Percentiles rank a stretch among this genome's conserved stretches.
phyloP scores from a whole-genome alignment of 805 yeast species.

The Blastobotrys robertii region DNA sequence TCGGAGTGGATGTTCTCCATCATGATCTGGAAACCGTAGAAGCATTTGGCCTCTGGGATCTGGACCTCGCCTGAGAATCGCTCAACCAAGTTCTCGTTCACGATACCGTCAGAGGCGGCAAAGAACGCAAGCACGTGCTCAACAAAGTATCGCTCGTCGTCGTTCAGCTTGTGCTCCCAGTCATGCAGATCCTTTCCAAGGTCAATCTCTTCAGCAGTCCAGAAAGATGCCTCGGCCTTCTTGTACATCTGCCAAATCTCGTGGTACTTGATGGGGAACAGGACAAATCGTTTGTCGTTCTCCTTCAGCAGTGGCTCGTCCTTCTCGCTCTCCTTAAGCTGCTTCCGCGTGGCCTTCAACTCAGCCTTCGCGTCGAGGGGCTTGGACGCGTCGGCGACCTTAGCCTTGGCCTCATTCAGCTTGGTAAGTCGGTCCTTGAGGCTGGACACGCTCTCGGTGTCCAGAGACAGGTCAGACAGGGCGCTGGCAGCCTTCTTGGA shows the following conservation, averaged over 20 bases:
- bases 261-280: slow-evolving; percentile 93
- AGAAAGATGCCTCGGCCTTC: slow-evolving; percentile 98
- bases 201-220: slow-evolving; percentile 99
- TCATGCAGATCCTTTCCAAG: slow-evolving; percentile 83
- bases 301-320: slow-evolving; percentile 83
- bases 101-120: slow-evolving; percentile 98
- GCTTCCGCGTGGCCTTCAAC: slow-evolving; percentile 13
- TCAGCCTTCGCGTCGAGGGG: neutral
- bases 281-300: slow-evolving; percentile 80
- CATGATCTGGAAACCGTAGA: slow-evolving; percentile 99
- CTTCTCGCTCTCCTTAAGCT: slow-evolving; percentile 64
- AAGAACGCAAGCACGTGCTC: slow-evolving; percentile 93
- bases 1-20: slow-evolving; percentile 99
- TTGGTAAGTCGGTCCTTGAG: slow-evolving; percentile 10
- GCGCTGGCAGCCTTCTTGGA: slow-evolving; percentile 55
- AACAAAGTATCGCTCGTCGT: slow-evolving; percentile 85
- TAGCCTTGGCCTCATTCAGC: slow-evolving; percentile 8
- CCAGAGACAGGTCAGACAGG: slow-evolving; percentile 42
- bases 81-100: slow-evolving; percentile 94
- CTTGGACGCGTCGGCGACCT: slow-evolving; percentile 1
- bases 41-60: slow-evolving; percentile 95
- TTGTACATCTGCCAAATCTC: slow-evolving; percentile 99
- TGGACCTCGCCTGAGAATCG: slow-evolving; percentile 97
- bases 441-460: slow-evolving; percentile 12
- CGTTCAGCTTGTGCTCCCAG: slow-evolving; percentile 85